Base-by-base conservation (phyloP, 2,329 filamentous ascomycete genomes). In the Monosporascus sp. region DNA sequence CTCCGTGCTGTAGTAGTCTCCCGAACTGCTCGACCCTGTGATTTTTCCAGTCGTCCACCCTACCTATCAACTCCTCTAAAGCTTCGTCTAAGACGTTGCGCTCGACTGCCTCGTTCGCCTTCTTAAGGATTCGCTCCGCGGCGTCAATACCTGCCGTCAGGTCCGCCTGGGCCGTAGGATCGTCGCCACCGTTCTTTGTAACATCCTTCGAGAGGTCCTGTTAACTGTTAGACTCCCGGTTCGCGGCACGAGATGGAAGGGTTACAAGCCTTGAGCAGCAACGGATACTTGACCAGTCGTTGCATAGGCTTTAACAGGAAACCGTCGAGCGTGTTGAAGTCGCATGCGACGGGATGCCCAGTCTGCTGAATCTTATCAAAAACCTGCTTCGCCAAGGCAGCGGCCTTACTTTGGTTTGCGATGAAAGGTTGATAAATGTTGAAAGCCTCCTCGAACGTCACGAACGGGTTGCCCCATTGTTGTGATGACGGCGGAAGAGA, bases 281-380 rank as follows among this genome's bases (percentile, higher is more conserved):
- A 75, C 4, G 94, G 94, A 66, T 97, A 99, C 71, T 97, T 97
- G 48, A 93, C 90, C 54, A 99, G 75, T 62, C 94, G 83, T 71
- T 99, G 94, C 79, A 99, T 97, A 1, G 94, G 94, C 68, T 99
- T 99, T 49, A 99, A 79, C 35, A 99, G 76, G 67, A 99, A 99
- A 3, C 91, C 91, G 61, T 94, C 91, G 17, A 97, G 75, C 0
- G 90, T 90, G 57, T 93, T 91, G 54, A 89, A 89, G 62, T 93
- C 90, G 56, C 89, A 86, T 5, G 94, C 90, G 65, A 97, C 94
- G 60, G 80, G 84, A 50, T 84, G 90, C 49, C 82, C 87, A 44
- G 89, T 89, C 35, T 82, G 74, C 60, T 83, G 82, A 50, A 97
- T 90, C 69, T 94, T 95, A 63, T 94, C 88, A 69, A 95, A 97